phyloP scores from a whole-genome alignment of 179 eudicot genomes.

The Vitellaria paradoxa region DNA sequence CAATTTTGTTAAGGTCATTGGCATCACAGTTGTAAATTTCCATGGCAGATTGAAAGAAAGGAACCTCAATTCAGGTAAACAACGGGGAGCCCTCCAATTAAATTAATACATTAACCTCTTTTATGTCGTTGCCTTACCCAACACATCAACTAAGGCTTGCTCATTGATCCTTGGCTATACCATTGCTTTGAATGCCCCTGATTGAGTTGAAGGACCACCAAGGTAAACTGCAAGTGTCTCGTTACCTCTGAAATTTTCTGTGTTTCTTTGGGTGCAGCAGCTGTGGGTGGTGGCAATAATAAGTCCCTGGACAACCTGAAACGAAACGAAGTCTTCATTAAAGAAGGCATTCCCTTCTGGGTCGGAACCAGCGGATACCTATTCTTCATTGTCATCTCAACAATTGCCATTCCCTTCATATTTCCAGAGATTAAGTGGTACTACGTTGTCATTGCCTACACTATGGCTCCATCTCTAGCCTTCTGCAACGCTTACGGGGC shows the following conservation, averaged over 20 bases:
- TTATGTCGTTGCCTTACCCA: too few relatives aligned
- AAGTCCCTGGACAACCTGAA: constrained; percentile 26
- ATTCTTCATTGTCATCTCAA: constrained; percentile 40
- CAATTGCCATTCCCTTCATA: constrained; percentile 46
- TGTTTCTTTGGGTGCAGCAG: neutral
- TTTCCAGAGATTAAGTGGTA: constrained; percentile 71
- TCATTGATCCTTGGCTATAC: too few relatives aligned
- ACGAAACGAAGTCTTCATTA: constrained; percentile 45
- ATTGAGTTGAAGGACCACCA: too few relatives aligned
- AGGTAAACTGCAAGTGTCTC: too few relatives aligned
- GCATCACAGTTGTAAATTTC: constrained; percentile 38
- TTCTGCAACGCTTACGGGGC: constrained; percentile 86
- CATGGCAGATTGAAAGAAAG: constrained; percentile 32
- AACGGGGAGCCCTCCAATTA: neutral
- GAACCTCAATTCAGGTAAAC: constrained; percentile 30
- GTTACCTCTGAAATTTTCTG: too few relatives aligned
- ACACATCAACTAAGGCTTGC: too few relatives aligned
- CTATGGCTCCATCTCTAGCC: constrained; percentile 63
- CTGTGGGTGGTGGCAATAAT: constrained; percentile 1
- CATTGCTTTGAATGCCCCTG: too few relatives aligned
- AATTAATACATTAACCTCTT: neutral
- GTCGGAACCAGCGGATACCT: constrained; percentile 47
- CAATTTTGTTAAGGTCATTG: constrained; percentile 54
- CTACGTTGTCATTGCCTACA: constrained; percentile 51
- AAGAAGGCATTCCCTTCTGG: constrained; percentile 63